Conservation (phyloP, 2,329 filamentous ascomycete genomes). For the Stemphylium vesicarium region DNA sequence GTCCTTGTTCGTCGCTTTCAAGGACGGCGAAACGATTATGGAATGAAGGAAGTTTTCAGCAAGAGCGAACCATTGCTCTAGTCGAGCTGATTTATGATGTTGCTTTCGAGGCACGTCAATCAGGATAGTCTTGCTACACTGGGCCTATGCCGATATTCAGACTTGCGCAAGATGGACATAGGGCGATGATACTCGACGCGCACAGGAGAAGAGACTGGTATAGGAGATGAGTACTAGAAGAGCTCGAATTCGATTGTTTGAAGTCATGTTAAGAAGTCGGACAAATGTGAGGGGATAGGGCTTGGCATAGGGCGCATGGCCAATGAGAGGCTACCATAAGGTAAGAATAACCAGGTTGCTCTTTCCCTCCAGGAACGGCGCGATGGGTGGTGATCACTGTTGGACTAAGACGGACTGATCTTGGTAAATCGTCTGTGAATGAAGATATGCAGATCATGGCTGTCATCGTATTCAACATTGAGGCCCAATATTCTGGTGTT, state of each 20-base stretch:
- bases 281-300: slow-evolving; percentile 17
- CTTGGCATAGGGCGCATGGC: slow-evolving; percentile 8
- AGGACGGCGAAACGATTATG: no score
- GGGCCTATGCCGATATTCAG: no score
- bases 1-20: no score
- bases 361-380: slow-evolving; percentile 1
- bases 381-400: not conserved
- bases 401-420: not conserved
- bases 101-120: no score
- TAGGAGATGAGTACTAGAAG: not conserved
- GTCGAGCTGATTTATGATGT: no score
- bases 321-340: slow-evolving; percentile 20
- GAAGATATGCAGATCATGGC: not conserved
- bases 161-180: no score
- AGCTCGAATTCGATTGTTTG: not conserved
- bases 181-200: no score
- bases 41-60: no score
- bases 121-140: no score
- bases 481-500: no score
- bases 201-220: not conserved
- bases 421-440: not conserved
- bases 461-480: no score
- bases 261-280: slow-evolving; percentile 11
- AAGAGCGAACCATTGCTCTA: no score
- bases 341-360: slow-evolving; percentile 20